These are phyloP conservation scores for Blastomyces silverae DNA, from an alignment of 2,329 filamentous ascomycete species.

Conservation along the genomic window DNA sequence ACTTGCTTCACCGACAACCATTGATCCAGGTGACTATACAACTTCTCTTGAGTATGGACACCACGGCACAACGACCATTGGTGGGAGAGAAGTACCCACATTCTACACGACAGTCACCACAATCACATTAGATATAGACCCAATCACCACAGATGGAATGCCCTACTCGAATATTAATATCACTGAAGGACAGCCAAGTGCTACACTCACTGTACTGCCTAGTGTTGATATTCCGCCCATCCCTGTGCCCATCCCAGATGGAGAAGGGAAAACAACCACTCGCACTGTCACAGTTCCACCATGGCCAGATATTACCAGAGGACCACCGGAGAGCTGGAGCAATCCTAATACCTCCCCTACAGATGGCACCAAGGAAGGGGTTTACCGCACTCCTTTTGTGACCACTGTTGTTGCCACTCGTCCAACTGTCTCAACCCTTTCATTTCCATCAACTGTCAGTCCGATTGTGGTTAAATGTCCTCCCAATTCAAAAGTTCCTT, in stretches of 20 bases:
- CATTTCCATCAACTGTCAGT: conserved; percentile 12
- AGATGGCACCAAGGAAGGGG: not conserved
- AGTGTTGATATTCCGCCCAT: conserved; percentile 11
- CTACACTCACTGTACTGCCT: not conserved
- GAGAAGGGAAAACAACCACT: conserved; percentile 10
- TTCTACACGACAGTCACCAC: conserved; percentile 8
- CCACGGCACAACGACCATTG: not conserved
- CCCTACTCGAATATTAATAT: conserved; percentile 12
- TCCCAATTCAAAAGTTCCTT: not conserved
- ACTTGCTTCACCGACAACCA: conserved; percentile 11
- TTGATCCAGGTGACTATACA: conserved; percentile 13
- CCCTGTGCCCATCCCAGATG: not conserved
- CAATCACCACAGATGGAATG: conserved; percentile 11
- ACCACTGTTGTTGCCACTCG: conserved; percentile 4
- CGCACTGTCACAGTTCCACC: conserved; percentile 11
- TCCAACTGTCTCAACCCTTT: conserved; percentile 7
- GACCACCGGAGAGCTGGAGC: conserved; percentile 5
- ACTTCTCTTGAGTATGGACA: conserved; percentile 12
- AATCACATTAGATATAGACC: conserved; percentile 6
- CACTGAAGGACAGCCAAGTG: conserved; percentile 5
- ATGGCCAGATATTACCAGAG: conserved; percentile 13
- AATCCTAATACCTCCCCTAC: conserved; percentile 8
- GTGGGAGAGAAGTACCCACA: conserved; percentile 3
- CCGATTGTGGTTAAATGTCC: conserved; percentile 8
- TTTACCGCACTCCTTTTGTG: conserved; percentile 6